These are phyloP conservation scores for Trapa bicornis DNA, from an alignment of 345 rosid genomes.

Conservation along the genomic window DNA sequence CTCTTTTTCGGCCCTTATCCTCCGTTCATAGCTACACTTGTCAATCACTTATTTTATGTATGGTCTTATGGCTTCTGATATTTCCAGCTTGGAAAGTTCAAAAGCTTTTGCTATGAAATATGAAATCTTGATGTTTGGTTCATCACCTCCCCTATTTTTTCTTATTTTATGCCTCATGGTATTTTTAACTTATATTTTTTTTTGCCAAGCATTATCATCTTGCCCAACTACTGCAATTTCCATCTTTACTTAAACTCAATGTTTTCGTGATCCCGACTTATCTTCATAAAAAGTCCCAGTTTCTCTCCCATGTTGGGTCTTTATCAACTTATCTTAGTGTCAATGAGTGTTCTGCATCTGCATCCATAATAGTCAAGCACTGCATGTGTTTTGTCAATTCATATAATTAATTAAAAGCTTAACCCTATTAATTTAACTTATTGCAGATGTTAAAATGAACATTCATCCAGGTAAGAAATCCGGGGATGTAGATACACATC, in stretches of 20 bases:
- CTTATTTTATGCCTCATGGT: not conserved
- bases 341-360: not conserved
- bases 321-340: not conserved
- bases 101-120: not conserved
- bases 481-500: conserved; percentile 37
- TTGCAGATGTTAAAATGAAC: conserved; percentile 49
- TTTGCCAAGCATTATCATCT: not conserved
- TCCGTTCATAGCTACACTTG: conserved; percentile 1
- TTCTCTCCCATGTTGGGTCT: not conserved
- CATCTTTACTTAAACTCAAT: too few species aligned
- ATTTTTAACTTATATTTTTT: not conserved
- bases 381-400: not conserved
- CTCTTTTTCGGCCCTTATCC: not conserved
- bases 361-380: not conserved
- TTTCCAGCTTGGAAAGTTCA: not conserved
- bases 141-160: not conserved
- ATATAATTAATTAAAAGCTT: not conserved
- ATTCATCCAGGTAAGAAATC: conserved; percentile 32
- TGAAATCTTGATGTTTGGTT: not conserved
- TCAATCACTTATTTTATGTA: not conserved
- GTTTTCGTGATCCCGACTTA: not conserved
- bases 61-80: not conserved
- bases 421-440: not conserved
- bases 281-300: not conserved
- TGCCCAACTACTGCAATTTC: not conserved